Percentiles rank a stretch among this genome's conserved stretches.
These are phyloP conservation scores for Yamadazyma jaroonii DNA, from an alignment of 1,139 yeast species.

Conservation along the genomic window DNA sequence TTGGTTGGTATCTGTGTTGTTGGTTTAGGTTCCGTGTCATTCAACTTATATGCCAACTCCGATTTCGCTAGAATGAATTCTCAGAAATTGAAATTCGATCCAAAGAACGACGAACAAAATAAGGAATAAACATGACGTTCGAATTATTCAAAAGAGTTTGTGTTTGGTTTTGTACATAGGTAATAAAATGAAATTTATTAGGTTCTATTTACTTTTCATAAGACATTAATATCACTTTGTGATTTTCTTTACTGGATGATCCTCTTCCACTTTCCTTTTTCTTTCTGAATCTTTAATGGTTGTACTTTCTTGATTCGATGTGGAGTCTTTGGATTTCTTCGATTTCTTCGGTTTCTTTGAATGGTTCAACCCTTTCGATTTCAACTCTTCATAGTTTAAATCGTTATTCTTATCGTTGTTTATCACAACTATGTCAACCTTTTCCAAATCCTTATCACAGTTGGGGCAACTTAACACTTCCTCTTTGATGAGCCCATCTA, in stretches of 20 bases:
- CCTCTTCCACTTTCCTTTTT: conserved; percentile 9
- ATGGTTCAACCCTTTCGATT: conserved; percentile 38
- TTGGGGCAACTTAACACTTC: conserved; percentile 27
- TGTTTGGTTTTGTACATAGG: conserved; percentile 1
- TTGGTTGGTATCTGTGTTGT: conserved; percentile 60
- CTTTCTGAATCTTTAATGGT: not conserved
- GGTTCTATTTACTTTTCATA: not conserved
- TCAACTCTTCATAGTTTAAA: conserved; percentile 26
- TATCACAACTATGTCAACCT: conserved; percentile 32
- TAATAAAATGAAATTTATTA: not conserved
- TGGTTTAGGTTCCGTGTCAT: conserved; percentile 57
- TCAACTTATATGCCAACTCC: conserved; percentile 59
- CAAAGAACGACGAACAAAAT: conserved; percentile 3
- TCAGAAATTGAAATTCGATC: conserved; percentile 36
- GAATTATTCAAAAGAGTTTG: no score
- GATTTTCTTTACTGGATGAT: not conserved
- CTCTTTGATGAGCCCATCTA: conserved; percentile 16
- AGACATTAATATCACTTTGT: not conserved
- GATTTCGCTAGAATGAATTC: conserved; percentile 45
- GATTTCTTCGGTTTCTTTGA: conserved; percentile 36
- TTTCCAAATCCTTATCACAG: conserved; percentile 25
- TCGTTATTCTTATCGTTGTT: conserved; percentile 35
- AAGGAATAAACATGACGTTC: not conserved
- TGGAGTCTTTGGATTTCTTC: conserved; percentile 18
- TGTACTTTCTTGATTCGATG: no score